Percentiles rank a stretch among this genome's conserved stretches.
These are phyloP conservation scores for Claviceps maximensis DNA, from an alignment of 2,329 filamentous ascomycete genomes.

Conservation along the genomic window DNA sequence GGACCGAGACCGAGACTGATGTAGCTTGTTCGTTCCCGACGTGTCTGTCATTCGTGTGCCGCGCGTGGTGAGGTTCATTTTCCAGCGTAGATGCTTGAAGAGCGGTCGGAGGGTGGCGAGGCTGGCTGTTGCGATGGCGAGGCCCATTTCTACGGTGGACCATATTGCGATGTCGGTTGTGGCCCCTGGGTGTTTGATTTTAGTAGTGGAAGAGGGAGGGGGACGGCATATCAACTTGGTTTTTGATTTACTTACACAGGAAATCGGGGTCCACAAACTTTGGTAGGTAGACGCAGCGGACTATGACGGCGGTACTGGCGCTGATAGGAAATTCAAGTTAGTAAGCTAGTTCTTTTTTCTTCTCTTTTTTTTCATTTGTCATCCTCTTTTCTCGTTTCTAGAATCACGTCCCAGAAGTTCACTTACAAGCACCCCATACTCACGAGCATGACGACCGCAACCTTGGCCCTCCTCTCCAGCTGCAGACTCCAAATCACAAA, in stretches of 20 bases:
- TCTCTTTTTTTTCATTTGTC: not conserved
- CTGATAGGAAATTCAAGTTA: not conserved
- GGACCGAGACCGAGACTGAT: not conserved
- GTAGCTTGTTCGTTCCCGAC: not conserved
- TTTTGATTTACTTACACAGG: constrained; percentile 24
- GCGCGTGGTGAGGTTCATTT: constrained; percentile 15
- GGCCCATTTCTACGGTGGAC: constrained; percentile 32
- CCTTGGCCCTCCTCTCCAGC: constrained; percentile 35
- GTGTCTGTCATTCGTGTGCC: not conserved
- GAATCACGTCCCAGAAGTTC: too few relatives aligned
- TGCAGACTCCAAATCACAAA: constrained; percentile 41
- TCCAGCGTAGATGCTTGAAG: constrained; percentile 19
- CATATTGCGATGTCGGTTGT: constrained; percentile 33
- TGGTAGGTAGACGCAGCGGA: constrained; percentile 26
- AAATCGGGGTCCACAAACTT: constrained; percentile 28
- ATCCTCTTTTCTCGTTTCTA: too few relatives aligned
- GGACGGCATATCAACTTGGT: too few relatives aligned
- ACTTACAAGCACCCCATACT: constrained; percentile 40
- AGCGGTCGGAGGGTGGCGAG: constrained; percentile 34
- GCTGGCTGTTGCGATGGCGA: constrained; percentile 35
- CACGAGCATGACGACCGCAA: constrained; percentile 37
- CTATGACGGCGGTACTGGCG: constrained; percentile 30
- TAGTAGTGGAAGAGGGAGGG: not conserved
- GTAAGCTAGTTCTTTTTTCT: not conserved
- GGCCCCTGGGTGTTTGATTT: constrained; percentile 15